Evolutionary conservation across 179 eudicot genomes (phyloP).

Genomic region (Camellia oleifera): DNA sequence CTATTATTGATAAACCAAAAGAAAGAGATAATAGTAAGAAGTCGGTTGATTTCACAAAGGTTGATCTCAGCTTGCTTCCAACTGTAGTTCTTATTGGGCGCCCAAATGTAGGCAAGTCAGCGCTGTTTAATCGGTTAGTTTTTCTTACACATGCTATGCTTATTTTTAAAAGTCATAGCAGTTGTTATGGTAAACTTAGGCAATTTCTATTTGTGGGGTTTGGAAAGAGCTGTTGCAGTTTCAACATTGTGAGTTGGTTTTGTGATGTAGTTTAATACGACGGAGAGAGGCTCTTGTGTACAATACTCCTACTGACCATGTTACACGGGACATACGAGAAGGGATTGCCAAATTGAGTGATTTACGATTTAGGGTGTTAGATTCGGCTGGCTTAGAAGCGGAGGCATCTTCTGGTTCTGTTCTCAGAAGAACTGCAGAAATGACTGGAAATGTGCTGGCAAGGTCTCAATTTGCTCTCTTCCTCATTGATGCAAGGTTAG

Average conservation of each 20-base stretch:
- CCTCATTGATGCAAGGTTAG: constrained; percentile 82
- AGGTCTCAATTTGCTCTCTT: constrained; percentile 75
- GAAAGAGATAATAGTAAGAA: constrained; percentile 20
- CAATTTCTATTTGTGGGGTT: background rate
- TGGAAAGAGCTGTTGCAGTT: background rate
- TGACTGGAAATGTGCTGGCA: constrained; percentile 78
- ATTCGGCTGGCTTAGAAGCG: constrained; percentile 98
- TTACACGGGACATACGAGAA: constrained; percentile 93
- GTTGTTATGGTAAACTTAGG: background rate
- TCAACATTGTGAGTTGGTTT: constrained; percentile 4
- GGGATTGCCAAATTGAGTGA: constrained; percentile 89
- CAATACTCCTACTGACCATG: constrained; percentile 94
- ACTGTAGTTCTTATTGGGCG: constrained; percentile 79
- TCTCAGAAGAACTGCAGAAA: constrained; percentile 84
- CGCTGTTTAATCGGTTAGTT: constrained; percentile 84
- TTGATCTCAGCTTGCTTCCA: constrained; percentile 75
- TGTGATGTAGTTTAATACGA: constrained; percentile 62
- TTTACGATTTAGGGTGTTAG: constrained; percentile 82
- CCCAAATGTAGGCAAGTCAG: constrained; percentile 97
- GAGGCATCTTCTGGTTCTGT: constrained; percentile 94
- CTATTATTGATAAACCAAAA: constrained; percentile 24
- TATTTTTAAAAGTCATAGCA: background rate
- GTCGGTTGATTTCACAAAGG: constrained; percentile 64
- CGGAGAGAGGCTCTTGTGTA: constrained; percentile 97
- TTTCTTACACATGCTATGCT: background rate